Evolutionary conservation across 768 basidiomycete species (phyloP).

Genomic region (Leccinum pellstonianum): DNA sequence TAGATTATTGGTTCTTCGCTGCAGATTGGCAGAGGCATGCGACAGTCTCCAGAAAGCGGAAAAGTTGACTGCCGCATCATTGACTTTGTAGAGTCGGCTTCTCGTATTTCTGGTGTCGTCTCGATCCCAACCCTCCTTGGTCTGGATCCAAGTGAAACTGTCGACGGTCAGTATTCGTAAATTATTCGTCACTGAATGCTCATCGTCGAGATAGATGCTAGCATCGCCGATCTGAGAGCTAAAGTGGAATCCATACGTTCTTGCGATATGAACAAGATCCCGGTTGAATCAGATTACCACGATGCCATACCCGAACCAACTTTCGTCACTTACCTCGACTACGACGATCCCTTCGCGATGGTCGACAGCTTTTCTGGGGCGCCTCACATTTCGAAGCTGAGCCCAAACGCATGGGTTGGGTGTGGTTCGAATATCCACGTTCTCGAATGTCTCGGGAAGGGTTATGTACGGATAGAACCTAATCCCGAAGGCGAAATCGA

Average conservation of each 20-base stretch:
- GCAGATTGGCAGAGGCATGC: conserved; percentile 93
- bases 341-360: conserved; percentile 70
- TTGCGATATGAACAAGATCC: conserved; percentile 2
- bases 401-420: conserved; percentile 72
- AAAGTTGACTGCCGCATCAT: conserved; percentile 87
- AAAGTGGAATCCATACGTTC: conserved; percentile 30
- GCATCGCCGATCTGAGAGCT: conserved; percentile 46
- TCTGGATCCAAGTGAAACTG: conserved; percentile 65
- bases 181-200: neutral
- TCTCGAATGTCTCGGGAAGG: conserved; percentile 70
- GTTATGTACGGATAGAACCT: conserved; percentile 63
- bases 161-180: conserved; percentile 47
- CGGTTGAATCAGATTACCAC: conserved; percentile 19
- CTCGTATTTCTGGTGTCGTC: conserved; percentile 67
- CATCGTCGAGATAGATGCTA: conserved; percentile 44
- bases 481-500: conserved; percentile 32
- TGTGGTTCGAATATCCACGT: conserved; percentile 72
- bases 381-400: conserved; percentile 55
- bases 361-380: conserved; percentile 48
- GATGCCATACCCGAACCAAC: conserved; percentile 51
- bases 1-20: conserved; percentile 1
- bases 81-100: conserved; percentile 82
- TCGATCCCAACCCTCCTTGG: conserved; percentile 85
- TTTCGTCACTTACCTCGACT: conserved; percentile 71
- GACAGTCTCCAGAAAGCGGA: conserved; percentile 75